A percentile compares a stretch with the other conserved stretches of the same genome.
phyloP scores from a whole-genome alignment of 176 grass and related monocot genomes.

The Thalia dealbata region DNA sequence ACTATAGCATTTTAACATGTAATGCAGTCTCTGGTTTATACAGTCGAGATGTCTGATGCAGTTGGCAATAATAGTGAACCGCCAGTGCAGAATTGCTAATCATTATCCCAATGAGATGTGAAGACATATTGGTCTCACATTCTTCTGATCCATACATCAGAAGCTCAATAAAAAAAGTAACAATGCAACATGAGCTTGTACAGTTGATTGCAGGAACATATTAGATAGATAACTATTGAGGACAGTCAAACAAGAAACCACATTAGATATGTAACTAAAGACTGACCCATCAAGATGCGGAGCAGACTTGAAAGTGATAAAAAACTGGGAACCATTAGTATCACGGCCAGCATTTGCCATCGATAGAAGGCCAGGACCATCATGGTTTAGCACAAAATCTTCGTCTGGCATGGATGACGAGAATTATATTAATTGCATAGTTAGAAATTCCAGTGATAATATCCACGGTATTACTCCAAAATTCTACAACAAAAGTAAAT shows the following conservation, averaged over 20 bases:
- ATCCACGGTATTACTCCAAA: not conserved
- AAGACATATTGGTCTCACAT: not conserved
- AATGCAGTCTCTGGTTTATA: not conserved
- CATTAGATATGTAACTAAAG: not conserved
- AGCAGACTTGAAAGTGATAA: slow-evolving; percentile 81
- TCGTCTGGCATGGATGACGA: slow-evolving; percentile 67
- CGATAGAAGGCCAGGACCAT: slow-evolving; percentile 72
- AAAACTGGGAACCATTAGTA: slow-evolving; percentile 87
- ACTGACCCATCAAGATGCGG: slow-evolving; percentile 81
- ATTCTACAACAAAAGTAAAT: not conserved
- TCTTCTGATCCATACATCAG: not conserved
- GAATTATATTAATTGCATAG: not conserved
- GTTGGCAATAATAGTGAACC: not conserved
- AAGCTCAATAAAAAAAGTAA: not conserved
- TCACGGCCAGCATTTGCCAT: slow-evolving; percentile 73
- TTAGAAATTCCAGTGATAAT: not conserved
- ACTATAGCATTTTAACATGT: not conserved
- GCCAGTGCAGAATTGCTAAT: not conserved
- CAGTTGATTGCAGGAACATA: not conserved
- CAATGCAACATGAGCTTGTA: not conserved
- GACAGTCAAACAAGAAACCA: not conserved
- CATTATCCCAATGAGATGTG: not conserved
- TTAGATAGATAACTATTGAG: not conserved
- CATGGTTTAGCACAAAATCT: slow-evolving; percentile 58
- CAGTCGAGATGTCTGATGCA: not conserved